Conservation (phyloP, 371 early-diverging fungal genomes). For the Mortierella sp. region DNA sequence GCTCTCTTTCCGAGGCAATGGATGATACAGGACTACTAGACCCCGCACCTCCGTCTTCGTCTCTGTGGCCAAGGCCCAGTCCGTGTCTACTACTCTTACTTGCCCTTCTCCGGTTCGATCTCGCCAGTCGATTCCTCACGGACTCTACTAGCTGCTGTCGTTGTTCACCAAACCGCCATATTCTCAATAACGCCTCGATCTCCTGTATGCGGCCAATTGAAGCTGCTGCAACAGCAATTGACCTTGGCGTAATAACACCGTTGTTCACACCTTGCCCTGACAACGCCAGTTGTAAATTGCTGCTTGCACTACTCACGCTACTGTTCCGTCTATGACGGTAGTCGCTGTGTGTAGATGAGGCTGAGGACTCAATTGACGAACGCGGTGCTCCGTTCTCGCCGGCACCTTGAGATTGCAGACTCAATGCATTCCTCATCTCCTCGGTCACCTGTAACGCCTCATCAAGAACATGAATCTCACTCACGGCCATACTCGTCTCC, state of each 20-base stretch:
- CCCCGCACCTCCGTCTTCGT: conserved; percentile 14
- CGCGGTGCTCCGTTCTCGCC: conserved; percentile 21
- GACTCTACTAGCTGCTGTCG: conserved; percentile 37
- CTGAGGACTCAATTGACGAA: conserved; percentile 17
- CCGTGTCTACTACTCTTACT: conserved; percentile 14
- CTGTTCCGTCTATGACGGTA: conserved; percentile 30
- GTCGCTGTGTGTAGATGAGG: conserved; percentile 9
- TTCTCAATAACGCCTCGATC: conserved; percentile 35
- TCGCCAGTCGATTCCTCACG: conserved; percentile 25
- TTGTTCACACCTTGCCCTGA: neutral
- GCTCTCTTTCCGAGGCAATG: conserved; percentile 12
- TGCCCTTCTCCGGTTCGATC: conserved; percentile 27
- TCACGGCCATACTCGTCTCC: conserved; percentile 46
- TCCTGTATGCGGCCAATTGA: conserved; percentile 34
- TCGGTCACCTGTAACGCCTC: conserved; percentile 42
- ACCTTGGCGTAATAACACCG: conserved; percentile 36
- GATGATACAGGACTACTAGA: conserved; percentile 24
- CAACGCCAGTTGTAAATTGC: conserved; percentile 1
- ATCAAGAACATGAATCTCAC: conserved; percentile 33
- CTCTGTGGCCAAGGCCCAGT: neutral
- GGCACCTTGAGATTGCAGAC: conserved; percentile 8
- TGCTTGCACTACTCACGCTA: conserved; percentile 35
- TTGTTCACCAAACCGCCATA: conserved; percentile 48
- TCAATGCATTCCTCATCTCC: conserved; percentile 29
- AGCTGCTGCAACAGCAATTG: conserved; percentile 35